Conservation (phyloP, 2,329 filamentous ascomycete genomes). For the Pochonia chlamydosporia region DNA sequence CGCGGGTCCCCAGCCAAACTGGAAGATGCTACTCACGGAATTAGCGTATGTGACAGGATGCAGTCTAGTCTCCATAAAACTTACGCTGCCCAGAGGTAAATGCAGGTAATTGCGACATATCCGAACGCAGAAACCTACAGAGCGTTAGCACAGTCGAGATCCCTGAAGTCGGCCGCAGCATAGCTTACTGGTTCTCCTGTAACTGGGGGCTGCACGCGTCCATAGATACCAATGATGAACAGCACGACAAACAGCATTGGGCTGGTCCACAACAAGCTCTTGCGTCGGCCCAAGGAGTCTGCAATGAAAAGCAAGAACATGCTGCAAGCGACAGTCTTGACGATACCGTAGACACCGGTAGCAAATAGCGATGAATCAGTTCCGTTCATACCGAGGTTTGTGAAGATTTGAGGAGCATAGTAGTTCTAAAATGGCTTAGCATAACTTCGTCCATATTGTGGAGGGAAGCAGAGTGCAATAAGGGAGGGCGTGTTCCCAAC, state of each 20-base stretch:
- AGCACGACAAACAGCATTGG: conserved; percentile 56
- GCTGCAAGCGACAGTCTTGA: conserved; percentile 60
- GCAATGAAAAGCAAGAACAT: conserved; percentile 61
- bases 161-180: not conserved
- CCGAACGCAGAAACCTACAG: conserved; percentile 55
- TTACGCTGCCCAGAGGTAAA: conserved; percentile 62
- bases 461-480: not conserved
- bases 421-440: conserved; percentile 41
- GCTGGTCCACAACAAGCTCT: conserved; percentile 57
- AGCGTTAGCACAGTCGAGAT: not conserved
- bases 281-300: conserved; percentile 62
- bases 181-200: conserved; percentile 36
- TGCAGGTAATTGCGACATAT: conserved; percentile 64
- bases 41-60: conserved; percentile 11
- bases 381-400: conserved; percentile 52
- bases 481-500: conserved; percentile 19
- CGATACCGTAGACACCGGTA: conserved; percentile 67
- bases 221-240: conserved; percentile 68
- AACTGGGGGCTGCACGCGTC: conserved; percentile 54
- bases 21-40: conserved; percentile 47
- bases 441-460: no score
- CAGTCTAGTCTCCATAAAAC: conserved; percentile 9
- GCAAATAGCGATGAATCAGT: conserved; percentile 60
- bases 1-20: conserved; percentile 64
- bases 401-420: conserved; percentile 66